A percentile compares a stretch with the other conserved stretches of the same genome.
Conservation (phyloP, 495 filamentous ascomycete species). For the Lasiosphaeris hirsuta region DNA sequence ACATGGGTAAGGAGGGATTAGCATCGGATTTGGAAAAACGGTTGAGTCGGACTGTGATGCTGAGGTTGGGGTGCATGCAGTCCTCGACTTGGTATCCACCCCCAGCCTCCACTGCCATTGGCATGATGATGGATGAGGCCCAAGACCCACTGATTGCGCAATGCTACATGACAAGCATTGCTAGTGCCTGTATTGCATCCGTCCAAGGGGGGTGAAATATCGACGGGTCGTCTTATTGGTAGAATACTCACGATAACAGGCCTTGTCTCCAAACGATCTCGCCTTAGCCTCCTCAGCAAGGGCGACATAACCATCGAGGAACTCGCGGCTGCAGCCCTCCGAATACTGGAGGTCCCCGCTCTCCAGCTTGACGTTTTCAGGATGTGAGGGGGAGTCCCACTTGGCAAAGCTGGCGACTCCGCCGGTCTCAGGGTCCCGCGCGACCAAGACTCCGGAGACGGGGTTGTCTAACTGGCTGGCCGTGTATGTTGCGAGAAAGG, state of each 20-base stretch:
- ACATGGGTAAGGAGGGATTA: conserved; percentile 1
- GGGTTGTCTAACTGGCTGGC: conserved; percentile 24
- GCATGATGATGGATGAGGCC: too few relatives aligned
- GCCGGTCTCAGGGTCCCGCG: conserved; percentile 22
- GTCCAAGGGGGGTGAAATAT: neutral
- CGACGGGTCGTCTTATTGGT: neutral
- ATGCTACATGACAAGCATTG: too few relatives aligned
- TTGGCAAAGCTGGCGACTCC: conserved; percentile 37
- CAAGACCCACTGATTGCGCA: too few relatives aligned
- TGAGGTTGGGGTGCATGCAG: too few relatives aligned
- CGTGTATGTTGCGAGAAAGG: conserved; percentile 26
- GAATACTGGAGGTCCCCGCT: conserved; percentile 11
- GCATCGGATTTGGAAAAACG: neutral
- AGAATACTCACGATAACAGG: conserved; percentile 25
- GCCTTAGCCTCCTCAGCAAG: conserved; percentile 31
- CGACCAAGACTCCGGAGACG: conserved; percentile 32
- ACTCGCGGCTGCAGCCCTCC: conserved; percentile 22
- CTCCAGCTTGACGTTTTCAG: conserved; percentile 22
- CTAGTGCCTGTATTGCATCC: neutral
- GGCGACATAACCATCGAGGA: conserved; percentile 32
- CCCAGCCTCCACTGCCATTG: too few relatives aligned
- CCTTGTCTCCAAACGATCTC: conserved; percentile 23
- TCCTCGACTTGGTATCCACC: too few relatives aligned
- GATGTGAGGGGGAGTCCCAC: conserved; percentile 34
- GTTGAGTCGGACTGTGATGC: neutral